Conservation (phyloP, 192 early-diverging fungal genomes). For the Umbelopsis sp. region DNA sequence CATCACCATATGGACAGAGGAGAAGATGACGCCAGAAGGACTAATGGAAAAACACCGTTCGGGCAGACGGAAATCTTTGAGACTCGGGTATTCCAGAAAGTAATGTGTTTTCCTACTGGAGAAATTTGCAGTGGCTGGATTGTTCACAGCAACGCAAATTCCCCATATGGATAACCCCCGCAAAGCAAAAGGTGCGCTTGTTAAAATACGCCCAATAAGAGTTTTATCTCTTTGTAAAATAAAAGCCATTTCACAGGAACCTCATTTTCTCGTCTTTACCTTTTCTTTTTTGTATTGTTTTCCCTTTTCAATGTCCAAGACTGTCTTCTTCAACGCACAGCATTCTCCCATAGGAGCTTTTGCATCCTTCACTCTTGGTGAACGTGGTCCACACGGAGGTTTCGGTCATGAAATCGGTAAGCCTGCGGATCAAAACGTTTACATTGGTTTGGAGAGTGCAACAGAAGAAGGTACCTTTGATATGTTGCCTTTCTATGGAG, state of each 20-base stretch:
- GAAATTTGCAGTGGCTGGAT: background rate
- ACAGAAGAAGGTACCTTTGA: slow-evolving; percentile 4
- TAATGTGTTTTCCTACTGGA: background rate
- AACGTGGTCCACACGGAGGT: slow-evolving; percentile 19
- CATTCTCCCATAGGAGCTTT: slow-evolving; percentile 29
- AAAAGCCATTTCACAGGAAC: too few species aligned
- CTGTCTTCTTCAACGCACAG: slow-evolving; percentile 30
- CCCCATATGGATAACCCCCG: background rate
- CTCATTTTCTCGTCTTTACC: too few species aligned
- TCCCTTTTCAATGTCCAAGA: background rate
- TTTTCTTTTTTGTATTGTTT: background rate
- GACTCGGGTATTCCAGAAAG: slow-evolving; percentile 6
- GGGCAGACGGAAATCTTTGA: background rate
- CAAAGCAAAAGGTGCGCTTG: background rate
- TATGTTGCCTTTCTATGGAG: slow-evolving; percentile 24
- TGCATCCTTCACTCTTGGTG: slow-evolving; percentile 24
- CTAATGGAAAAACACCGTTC: background rate
- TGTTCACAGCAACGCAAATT: background rate
- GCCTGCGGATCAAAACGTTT: slow-evolving; percentile 27
- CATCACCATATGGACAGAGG: slow-evolving; percentile 7
- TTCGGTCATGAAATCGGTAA: slow-evolving; percentile 20
- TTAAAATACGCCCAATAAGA: background rate
- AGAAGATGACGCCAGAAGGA: slow-evolving; percentile 10
- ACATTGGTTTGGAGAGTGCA: slow-evolving; percentile 18
- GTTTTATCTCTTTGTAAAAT: background rate